phyloP scores from a whole-genome alignment of 2,329 filamentous ascomycete species.

The Akanthomyces muscarius region DNA sequence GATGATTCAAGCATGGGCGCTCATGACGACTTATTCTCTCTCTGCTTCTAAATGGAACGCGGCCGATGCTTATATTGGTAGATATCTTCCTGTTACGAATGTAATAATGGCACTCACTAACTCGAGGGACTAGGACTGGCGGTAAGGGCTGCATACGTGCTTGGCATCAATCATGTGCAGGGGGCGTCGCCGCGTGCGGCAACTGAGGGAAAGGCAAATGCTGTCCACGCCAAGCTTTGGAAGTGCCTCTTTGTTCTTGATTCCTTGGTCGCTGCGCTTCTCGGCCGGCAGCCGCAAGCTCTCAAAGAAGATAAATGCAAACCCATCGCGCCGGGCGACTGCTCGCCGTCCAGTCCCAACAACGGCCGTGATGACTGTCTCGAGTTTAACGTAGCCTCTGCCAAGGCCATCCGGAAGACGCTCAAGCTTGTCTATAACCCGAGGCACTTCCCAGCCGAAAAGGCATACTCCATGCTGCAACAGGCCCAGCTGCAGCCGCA shows the following conservation, averaged over 20 bases:
- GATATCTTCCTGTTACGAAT: constrained; percentile 19
- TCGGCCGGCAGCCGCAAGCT: neutral
- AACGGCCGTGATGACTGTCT: neutral
- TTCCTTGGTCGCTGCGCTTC: neutral
- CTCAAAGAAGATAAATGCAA: neutral
- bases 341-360: neutral
- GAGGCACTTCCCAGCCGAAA: neutral
- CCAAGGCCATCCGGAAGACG: constrained; percentile 1
- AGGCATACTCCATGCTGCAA: neutral
- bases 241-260: constrained; percentile 13
- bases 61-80: constrained; percentile 59
- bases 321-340: neutral
- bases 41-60: constrained; percentile 58
- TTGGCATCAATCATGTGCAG: neutral
- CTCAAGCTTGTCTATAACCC: constrained; percentile 2
- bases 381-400: neutral
- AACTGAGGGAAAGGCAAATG: neutral
- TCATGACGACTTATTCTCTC: constrained; percentile 64
- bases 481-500: neutral
- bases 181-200: neutral
- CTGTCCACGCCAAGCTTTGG: neutral
- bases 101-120: constrained; percentile 14
- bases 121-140: constrained; percentile 49
- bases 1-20: constrained; percentile 58
- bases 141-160: constrained; percentile 56